Evolutionary conservation across 257 asterid genomes (phyloP), one percentile per base, ranked within the genome.

Genomic region (Prunella vulgaris): DNA sequence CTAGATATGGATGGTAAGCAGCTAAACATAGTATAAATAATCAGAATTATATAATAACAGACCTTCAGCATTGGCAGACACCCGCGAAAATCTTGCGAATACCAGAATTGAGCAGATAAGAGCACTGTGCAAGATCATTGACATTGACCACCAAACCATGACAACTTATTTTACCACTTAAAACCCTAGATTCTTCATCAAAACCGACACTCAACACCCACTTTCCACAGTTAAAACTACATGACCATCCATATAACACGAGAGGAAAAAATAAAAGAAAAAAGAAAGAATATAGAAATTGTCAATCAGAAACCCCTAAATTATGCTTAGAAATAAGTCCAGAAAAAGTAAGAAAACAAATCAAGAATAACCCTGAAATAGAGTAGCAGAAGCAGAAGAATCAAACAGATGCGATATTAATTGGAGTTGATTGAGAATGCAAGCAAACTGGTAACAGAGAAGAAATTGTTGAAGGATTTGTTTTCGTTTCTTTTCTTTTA

Each of bases 61-160:
- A 94, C 99, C 99, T 94, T 94, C 99, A 44, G 83, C 92, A 76
- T 94, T 94, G 52, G 86, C 74, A 42, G 88, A 84, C 73, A 85
- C 95, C 62, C 63, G 81, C 38, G 75, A 79, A 40, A 86, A 52
- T 78, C 82, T 69, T 5, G 73, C 79, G 61, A 86, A 69, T 73
- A 85, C 66, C 71, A 84, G 76, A 76, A 79, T 49, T 28, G 82
- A 80, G 80, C 75, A 84, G 52, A 85, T 68, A 15, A 79, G 38
- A 42, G 69, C 62, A 22, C 81, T 75, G 69, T 42, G 73, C 73
- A 76, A 73, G 85, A 92, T 81, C 87, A 75, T 64, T 58, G 76
- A 60, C 70, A 79, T 63, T 14, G 85, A 84, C 79, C 86, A 80
- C 77, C 83, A 90, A 87, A 83, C 97, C 97, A 90, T 84, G 15